Base-by-base conservation (phyloP, 2,329 filamentous ascomycete species). In the Anthostomella pinea region DNA sequence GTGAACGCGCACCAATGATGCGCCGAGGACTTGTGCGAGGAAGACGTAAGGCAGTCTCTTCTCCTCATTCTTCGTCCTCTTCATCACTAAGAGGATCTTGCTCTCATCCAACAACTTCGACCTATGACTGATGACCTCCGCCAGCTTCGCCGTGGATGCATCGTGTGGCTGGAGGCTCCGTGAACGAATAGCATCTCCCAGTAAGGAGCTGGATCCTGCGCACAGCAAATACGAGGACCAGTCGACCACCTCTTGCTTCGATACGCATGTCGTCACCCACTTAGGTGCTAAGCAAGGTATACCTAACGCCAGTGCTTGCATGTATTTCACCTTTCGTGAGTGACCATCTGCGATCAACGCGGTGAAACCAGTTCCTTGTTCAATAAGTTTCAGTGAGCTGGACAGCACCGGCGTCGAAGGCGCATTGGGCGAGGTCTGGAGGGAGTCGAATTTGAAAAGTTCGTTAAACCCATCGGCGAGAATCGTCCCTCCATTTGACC, bases 241-340 rank as follows among this genome's bases (percentile, higher is more conserved):
- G 33, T 85, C 77, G 1, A 94, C 64, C 0, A 91, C 63, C 6
- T 65, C 57, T 5, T 71, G 68, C 20, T 77, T 77, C 1, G 70
- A 62, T 3, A 91, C 61, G 44, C 87, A 95, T 32, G 85, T 76
- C 17, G 77, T 72, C 30, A 95, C 69, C 91, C 93, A 98, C 36
- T 83, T 81, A 5, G 81, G 76, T 5, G 87, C 84, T 2, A 98
- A 70, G 53, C 90, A 95, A 0, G 93, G 93, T 0, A 98, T 65
- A 1, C 87, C 88, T 1, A 98, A 75, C 0, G 93, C 90, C 2
- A 98, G 75, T 0, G 93, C 93, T 64, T 97, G 90, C 73, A 97
- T 86, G 60, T 93, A 96, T 59, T 97, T 98, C 32, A 82, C 78
- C 45, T 88, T 89, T 30, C 91, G 81, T 6, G 86, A 93, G 59